Evolutionary conservation across 129 eudicot species (phyloP), one percentile per base, ranked within the genome.

Genomic region (Artemisia tridentata): DNA sequence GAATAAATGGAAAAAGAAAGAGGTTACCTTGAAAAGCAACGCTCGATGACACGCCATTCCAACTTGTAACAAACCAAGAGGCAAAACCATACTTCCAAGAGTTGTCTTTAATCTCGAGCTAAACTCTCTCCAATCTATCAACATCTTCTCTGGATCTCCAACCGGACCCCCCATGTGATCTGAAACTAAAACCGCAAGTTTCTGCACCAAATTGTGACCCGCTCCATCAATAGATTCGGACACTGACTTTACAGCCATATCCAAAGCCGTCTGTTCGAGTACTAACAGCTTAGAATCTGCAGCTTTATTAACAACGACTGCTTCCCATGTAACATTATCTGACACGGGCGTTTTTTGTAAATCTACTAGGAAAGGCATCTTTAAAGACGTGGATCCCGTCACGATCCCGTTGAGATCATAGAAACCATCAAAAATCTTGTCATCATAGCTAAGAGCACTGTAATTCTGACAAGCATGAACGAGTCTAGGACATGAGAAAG

Each of bases 1-100:
- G 11, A 31, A 31, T 18, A 23, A n/a, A 25, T 4, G 46, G 15
- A 46, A 4, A 65, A 13, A 75, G 11, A 55, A 4, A 25, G 50
- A 66, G 29, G 47, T 41, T 89, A 93, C 99, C 99, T 90, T 93
- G 63, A 93, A 93, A 46, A 93, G 79, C 80, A 93, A 76, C 3
- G 97, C 96, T 63, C 99, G 92, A 73, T 93, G 99, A 75, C 97
- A 85, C 15, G 99, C 89, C 85, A 93, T 58, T 60, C 99, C 97
- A 84, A 87, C 62, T 49, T 82, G 87, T 67, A 93, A 73, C 29
- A 87, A 87, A 57, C 96, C 65, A 83, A 93, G 92, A 77, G 99
- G 99, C 83, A 93, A 72, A 69, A 93, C 96, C 92, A 90, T 75
- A 86, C 96, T 93, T 80, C 93, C 88, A 46, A 85, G 79, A 73